Evolutionary conservation across 1,284 basidiomycete genomes (phyloP), one percentile per base, ranked within the genome.

Genomic region (Hypsizygus ulmarius): DNA sequence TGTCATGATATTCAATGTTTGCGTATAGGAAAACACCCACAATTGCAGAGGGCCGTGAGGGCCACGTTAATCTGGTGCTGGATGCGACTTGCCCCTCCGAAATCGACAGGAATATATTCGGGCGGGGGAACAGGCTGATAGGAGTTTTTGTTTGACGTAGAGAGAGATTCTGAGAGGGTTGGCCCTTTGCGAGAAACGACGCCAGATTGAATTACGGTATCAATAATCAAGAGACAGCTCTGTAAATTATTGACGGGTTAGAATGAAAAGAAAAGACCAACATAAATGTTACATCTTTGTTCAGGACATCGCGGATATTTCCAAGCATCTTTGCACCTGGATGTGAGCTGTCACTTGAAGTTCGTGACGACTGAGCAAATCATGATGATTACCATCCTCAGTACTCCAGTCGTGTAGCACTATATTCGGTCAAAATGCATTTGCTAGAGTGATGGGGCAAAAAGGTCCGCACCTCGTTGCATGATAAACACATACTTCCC

Each of bases 401-500:
- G 65, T 67, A 45, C 60, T 64, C 67, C 65, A 69, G 45, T 68
- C 64, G 52, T 67, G 66, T 21, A 69, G 58, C 43, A 68, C 65
- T 67, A 36, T 3, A 41, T 29, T 21, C 39, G 15, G 40, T 39
- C 11, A 43, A 15, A 29, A 43, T 18, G 8, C n/a, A 41, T 30
- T 25, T 14, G 29, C 30, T 18, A 27, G 18, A 47, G 18, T 32
- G 4, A 18, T 3, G 34, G 28, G 29, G 30, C 7, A 41, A 19
- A 35, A 41, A 12, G 11, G 9, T 6, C 53, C 47, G 8, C 35
- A 64, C 64, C 64, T 56, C 65, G 60, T 49, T 66, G 65, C 59
- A 67, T 64, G 25, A 66, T 62, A 37, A 64, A 68, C 39, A 68
- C 56, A 53, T 68, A 66, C 54, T 66, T 67, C 10, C 67, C 67